Percentiles rank a stretch among this genome's conserved stretches.
These are phyloP conservation scores for Toxicodendron radicans DNA, from an alignment of 345 rosid species.

Conservation along the genomic window DNA sequence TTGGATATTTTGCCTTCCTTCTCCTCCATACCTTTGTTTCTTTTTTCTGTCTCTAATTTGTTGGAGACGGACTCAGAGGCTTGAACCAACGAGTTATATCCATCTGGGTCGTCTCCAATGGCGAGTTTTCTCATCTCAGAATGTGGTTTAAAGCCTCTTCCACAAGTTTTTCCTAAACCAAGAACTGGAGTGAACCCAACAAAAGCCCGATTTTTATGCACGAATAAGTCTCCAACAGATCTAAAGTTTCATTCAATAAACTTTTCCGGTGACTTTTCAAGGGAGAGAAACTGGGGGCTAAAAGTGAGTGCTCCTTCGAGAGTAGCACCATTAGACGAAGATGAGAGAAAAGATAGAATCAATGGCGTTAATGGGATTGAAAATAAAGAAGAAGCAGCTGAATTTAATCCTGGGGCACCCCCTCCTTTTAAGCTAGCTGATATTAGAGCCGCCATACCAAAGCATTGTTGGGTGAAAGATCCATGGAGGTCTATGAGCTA, in stretches of 20 bases:
- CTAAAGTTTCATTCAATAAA: constrained; percentile 20
- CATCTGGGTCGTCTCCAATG: constrained; percentile 47
- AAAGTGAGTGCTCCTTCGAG: constrained; percentile 45
- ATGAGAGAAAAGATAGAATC: constrained; percentile 26
- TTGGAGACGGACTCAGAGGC: background rate
- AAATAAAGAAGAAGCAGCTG: constrained; percentile 20
- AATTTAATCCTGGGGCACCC: constrained; percentile 31
- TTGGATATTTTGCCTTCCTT: too few relatives aligned
- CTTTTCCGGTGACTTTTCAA: constrained; percentile 16
- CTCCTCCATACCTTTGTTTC: background rate
- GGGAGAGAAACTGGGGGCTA: constrained; percentile 41
- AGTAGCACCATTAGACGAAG: constrained; percentile 23
- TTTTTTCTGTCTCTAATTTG: constrained; percentile 21
- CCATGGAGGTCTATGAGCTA: constrained; percentile 54
- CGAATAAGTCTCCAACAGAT: constrained; percentile 22
- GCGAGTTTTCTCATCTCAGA: constrained; percentile 68
- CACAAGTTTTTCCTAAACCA: constrained; percentile 46
- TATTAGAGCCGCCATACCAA: constrained; percentile 52
- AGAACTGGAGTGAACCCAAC: constrained; percentile 34
- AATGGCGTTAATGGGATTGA: constrained; percentile 6
- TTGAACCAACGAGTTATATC: background rate
- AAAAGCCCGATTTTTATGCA: constrained; percentile 28
- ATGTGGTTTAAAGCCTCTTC: constrained; percentile 76
- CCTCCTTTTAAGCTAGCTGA: constrained; percentile 54
- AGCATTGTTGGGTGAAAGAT: constrained; percentile 64